Base-by-base conservation (phyloP, 163 green algal species). In the Volvox carteri region DNA sequence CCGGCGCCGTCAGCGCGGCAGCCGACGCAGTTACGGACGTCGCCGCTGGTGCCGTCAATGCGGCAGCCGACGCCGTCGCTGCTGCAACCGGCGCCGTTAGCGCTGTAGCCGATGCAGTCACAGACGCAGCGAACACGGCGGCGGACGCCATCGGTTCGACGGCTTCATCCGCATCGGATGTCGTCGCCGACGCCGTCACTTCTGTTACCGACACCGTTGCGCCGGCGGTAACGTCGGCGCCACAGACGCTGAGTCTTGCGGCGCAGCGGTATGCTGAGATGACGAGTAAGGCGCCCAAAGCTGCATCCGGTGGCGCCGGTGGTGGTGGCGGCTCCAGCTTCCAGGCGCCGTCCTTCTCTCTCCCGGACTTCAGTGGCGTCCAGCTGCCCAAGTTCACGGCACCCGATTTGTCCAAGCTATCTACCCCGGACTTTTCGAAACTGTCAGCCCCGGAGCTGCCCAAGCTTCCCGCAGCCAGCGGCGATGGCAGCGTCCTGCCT, bases 241-340 rank as follows among this genome's bases (percentile, higher is more conserved):
- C 50, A 41, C 72, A 84, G 54, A 58, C 46, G 11, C 39, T 48
- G 7, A 78, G 54, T 52, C 52, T 84, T 35, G 84, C 84, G 28
- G 84, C 84, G 39, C 72, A 84, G 41, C 84, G 84, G 2, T 89
- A 89, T 33, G 72, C 73, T 33, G 84, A 89, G 54, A 89, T 89
- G 84, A 89, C 84, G 0, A 68, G 72, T 72, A 65, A 77, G 41
- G 72, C 84, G 0, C 67, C 72, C 19, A 89, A 89, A 72, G 72
- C 44, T 21, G 28, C 37, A 8, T 19, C 80, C 5, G 12, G 60
- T 33, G 48, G 79, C 79, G 19, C 28, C 62, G 46, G 62, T 48
- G 48, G 84, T 48, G 33, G 78, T 48, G 67, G 84, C 44, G 39
- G 78, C 78, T 39, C n/a, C 18, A 14, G 58, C 41, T 84, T 77